A percentile compares a stretch with the other conserved stretches of the same genome.
phyloP scores from a whole-genome alignment of 345 rosid genomes.

The Populus pruinosa region DNA sequence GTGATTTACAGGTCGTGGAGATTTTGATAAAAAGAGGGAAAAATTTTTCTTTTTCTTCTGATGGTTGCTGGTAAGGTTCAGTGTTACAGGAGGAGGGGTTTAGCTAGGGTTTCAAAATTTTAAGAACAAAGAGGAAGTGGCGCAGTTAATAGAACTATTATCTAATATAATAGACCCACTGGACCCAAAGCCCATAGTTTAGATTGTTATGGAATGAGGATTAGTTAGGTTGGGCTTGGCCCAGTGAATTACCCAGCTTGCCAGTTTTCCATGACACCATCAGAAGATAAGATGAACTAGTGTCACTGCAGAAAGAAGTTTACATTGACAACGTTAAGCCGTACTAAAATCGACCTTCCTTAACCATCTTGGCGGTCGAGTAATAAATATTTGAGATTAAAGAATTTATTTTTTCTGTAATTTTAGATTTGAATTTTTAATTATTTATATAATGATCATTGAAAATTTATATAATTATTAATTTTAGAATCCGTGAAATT shows the following conservation, averaged over 20 bases:
- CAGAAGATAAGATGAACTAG: no score
- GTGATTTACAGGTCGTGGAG: background rate
- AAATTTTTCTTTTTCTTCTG: background rate
- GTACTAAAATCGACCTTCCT: slow-evolving; percentile 17
- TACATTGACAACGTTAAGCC: slow-evolving; percentile 14
- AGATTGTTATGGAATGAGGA: background rate
- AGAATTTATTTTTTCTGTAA: no score
- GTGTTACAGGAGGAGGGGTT: background rate
- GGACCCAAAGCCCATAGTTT: background rate
- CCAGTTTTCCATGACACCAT: background rate
- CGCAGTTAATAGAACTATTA: background rate
- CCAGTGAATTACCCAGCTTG: background rate
- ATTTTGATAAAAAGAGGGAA: background rate
- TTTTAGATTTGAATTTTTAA: no score
- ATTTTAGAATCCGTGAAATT: no score
- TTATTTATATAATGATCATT: no score
- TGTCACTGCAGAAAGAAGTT: background rate
- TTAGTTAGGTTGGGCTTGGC: background rate
- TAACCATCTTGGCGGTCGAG: no score
- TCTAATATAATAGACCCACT: background rate
- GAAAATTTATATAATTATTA: no score
- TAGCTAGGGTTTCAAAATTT: no score
- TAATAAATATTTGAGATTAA: no score
- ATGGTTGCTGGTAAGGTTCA: background rate
- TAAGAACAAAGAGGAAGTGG: no score